phyloP scores from a whole-genome alignment of 495 filamentous ascomycete species.

The Aspergillus haitiensis region DNA sequence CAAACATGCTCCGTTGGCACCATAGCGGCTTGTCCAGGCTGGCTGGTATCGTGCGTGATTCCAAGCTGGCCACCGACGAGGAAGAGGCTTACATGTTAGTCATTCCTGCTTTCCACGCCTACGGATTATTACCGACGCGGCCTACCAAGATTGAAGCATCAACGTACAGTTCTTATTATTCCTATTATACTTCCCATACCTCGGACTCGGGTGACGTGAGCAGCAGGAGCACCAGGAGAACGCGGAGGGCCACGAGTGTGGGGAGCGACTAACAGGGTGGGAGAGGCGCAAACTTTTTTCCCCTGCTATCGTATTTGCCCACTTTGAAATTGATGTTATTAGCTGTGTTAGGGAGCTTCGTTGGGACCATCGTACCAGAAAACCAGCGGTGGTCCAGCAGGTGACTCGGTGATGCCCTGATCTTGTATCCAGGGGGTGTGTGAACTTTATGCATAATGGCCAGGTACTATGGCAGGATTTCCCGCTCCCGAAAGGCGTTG shows the following conservation, averaged over 20 bases:
- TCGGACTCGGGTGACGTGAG: neutral
- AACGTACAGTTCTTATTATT: neutral
- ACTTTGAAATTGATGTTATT: too few species aligned
- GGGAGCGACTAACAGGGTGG: too few species aligned
- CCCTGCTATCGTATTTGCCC: too few species aligned
- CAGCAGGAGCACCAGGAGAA: neutral
- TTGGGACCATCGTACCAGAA: too few species aligned
- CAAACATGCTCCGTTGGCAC: neutral
- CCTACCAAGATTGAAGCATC: neutral
- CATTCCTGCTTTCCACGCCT: neutral
- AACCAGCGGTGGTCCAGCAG: too few species aligned
- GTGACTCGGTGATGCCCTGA: too few species aligned
- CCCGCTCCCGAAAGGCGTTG: too few species aligned
- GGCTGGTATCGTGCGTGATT: conserved; percentile 3
- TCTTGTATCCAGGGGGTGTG: too few species aligned
- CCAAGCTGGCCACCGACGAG: neutral
- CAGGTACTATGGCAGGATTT: too few species aligned
- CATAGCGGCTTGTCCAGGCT: neutral
- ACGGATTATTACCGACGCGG: neutral
- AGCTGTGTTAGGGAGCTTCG: too few species aligned
- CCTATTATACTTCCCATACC: neutral
- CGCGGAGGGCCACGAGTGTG: neutral
- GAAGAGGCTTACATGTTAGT: neutral
- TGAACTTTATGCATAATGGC: too few species aligned
- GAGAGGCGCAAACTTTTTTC: too few species aligned